These are phyloP conservation scores for Aspergillus diversus DNA, from an alignment of 495 filamentous ascomycete species.

Conservation along the genomic window DNA sequence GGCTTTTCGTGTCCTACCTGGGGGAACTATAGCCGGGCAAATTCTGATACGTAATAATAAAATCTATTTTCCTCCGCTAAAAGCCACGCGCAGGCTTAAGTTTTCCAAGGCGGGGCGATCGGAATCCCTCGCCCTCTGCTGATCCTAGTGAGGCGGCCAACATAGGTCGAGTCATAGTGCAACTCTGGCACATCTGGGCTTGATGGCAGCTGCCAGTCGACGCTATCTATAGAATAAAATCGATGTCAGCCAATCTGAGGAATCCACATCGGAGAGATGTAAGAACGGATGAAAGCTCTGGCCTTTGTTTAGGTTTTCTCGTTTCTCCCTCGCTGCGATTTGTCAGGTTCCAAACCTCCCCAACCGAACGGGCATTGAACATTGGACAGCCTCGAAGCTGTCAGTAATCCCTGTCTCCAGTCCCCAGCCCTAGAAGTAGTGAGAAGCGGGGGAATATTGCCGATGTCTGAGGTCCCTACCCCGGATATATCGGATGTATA, in stretches of 20 bases:
- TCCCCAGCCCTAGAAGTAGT: too few species aligned
- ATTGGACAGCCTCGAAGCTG: neutral
- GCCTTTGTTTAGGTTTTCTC: slow-evolving; percentile 8
- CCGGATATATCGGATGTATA: too few species aligned
- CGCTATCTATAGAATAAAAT: slow-evolving; percentile 2
- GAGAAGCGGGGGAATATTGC: too few species aligned
- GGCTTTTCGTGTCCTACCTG: neutral
- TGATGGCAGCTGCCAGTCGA: too few species aligned
- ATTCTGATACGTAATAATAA: slow-evolving; percentile 9
- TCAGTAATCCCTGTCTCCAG: too few species aligned
- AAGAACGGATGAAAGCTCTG: neutral
- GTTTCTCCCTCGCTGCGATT: slow-evolving; percentile 5
- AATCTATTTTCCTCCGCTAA: neutral
- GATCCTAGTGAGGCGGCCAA: neutral
- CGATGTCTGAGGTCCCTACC: too few species aligned
- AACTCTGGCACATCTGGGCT: neutral
- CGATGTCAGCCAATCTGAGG: slow-evolving; percentile 9
- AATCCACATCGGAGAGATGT: slow-evolving; percentile 13
- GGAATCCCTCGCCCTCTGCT: neutral
- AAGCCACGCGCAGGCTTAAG: too few species aligned
- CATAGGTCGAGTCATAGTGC: neutral
- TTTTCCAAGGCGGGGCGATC: neutral
- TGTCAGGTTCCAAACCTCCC: slow-evolving; percentile 18
- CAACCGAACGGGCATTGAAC: neutral
- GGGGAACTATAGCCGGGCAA: neutral